These are phyloP conservation scores for Fusarium albidum DNA, from an alignment of 2,329 filamentous ascomycete species.

Conservation along the genomic window DNA sequence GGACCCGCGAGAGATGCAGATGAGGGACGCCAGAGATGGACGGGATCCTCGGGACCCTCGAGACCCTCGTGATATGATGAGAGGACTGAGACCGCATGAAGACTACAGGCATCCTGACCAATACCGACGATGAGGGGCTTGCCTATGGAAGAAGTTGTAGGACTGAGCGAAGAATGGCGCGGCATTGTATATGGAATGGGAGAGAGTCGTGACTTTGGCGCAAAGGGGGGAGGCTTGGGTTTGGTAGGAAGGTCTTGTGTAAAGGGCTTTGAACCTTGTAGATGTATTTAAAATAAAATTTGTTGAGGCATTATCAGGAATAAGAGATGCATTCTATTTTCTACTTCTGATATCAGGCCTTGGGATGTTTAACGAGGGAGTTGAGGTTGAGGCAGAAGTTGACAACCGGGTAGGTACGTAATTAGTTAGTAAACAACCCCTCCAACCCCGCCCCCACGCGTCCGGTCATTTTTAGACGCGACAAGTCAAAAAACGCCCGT, in stretches of 20 bases:
- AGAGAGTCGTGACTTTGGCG: conserved; percentile 17
- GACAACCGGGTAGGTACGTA: background rate
- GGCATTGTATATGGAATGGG: conserved; percentile 14
- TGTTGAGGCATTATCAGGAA: background rate
- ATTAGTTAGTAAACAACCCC: conserved; percentile 22
- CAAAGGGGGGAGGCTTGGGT: conserved; percentile 5
- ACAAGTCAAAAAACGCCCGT: conserved; percentile 7
- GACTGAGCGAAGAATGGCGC: background rate
- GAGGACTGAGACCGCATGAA: conserved; percentile 55
- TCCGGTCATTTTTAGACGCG: conserved; percentile 12
- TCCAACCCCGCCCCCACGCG: conserved; percentile 18
- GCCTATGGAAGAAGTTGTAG: background rate
- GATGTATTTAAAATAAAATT: background rate
- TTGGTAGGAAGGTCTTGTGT: conserved; percentile 1
- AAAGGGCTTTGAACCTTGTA: background rate
- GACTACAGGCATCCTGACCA: conserved; percentile 55
- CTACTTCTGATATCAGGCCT: too few relatives aligned
- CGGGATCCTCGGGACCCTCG: conserved; percentile 38
- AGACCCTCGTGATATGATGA: conserved; percentile 46
- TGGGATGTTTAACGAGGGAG: too few relatives aligned
- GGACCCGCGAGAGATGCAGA: conserved; percentile 46
- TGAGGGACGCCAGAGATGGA: conserved; percentile 47
- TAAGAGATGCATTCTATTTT: too few relatives aligned
- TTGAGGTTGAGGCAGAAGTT: too few relatives aligned
- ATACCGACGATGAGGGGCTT: conserved; percentile 50